Evolutionary conservation across 2,329 filamentous ascomycete species (phyloP), one percentile per base, ranked within the genome.

Genomic region (Coniochaeta prunicola): DNA sequence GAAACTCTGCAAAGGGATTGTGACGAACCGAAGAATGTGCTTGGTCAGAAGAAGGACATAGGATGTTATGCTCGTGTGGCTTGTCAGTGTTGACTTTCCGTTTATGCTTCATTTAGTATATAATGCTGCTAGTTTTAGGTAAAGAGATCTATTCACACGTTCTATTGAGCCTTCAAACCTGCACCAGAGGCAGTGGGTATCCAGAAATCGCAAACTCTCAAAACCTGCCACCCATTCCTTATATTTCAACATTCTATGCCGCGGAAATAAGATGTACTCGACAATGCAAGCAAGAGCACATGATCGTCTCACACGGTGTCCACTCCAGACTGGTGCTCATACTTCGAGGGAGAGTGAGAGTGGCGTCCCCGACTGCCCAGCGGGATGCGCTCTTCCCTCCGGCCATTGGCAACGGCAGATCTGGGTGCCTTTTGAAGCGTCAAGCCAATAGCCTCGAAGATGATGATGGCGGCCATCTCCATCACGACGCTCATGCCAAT

Each of bases 401-500:
- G 45, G 21, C 45, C 45, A 28, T 26, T 10, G 21, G 45, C 45
- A 50, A 30, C 45, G 9, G 26, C 21, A 30, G 45, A 13, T 26
- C 24, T 28, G 9, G 21, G 15, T 5, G 12, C 40, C 33, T 69
- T 69, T 24, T 67, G 62, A 53, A 80, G 64, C 2, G 70, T 76
- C 56, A 78, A 61, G 0, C 78, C 77, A 10, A 77, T 62, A 2
- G 57, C 62, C 59, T 77, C 71, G 42, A 76, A 76, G 38, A 78
- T 70, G 4, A 72, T 50, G 2, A 81, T 73, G 21, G 80, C 72
- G 8, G 74, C 64, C 40, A 83, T 73, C 67, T 85, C 81, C 70
- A 80, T 77, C 26, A 82, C 59, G 7, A 81, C 69, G 5, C 75
- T 71, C 73, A 83, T 77, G 42, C 76, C 73, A 8, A 81, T 66